Conservation (phyloP, 352 stramenopile genomes). For the Phytophthora megakarya region DNA sequence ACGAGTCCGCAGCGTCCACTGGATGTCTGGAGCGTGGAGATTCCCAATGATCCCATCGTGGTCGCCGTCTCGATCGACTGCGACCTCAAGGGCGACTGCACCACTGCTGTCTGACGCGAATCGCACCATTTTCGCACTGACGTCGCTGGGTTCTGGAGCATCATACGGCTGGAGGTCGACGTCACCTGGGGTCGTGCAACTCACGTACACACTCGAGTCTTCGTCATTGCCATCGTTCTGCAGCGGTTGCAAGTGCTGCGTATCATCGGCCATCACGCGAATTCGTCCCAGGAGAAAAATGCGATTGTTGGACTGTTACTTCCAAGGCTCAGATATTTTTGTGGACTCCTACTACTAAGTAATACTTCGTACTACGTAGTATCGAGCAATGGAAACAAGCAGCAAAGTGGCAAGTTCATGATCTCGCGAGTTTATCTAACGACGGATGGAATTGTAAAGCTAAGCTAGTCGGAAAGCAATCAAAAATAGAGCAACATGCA, state of each 20-base stretch:
- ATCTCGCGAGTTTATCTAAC: conserved; percentile 25
- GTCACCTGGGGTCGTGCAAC: conserved; percentile 13
- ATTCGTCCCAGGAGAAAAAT: neutral
- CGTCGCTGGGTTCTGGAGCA: neutral
- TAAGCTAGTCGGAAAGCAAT: conserved; percentile 29
- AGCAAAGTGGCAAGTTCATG: too few relatives aligned
- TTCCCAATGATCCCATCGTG: conserved; percentile 11
- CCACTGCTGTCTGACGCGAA: conserved; percentile 14
- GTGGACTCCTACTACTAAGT: too few relatives aligned
- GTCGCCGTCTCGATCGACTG: neutral
- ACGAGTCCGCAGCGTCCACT: conserved; percentile 29
- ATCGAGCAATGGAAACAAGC: too few relatives aligned
- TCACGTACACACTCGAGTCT: conserved; percentile 18
- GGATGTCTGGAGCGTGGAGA: conserved; percentile 14
- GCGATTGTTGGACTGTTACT: conserved; percentile 11
- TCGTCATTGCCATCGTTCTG: conserved; percentile 23
- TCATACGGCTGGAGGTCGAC: neutral
- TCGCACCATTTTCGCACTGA: conserved; percentile 15
- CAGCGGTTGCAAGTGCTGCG: conserved; percentile 17
- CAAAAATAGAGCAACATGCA: conserved; percentile 53
- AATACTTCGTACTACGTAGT: too few relatives aligned
- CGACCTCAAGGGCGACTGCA: conserved; percentile 16
- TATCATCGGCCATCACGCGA: conserved; percentile 10
- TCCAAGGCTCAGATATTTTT: too few relatives aligned
- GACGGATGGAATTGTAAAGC: conserved; percentile 5